A percentile compares a stretch with the other conserved stretches of the same genome.
Conservation (phyloP, 805 yeast genomes). For the Candida nonsorbophila region DNA sequence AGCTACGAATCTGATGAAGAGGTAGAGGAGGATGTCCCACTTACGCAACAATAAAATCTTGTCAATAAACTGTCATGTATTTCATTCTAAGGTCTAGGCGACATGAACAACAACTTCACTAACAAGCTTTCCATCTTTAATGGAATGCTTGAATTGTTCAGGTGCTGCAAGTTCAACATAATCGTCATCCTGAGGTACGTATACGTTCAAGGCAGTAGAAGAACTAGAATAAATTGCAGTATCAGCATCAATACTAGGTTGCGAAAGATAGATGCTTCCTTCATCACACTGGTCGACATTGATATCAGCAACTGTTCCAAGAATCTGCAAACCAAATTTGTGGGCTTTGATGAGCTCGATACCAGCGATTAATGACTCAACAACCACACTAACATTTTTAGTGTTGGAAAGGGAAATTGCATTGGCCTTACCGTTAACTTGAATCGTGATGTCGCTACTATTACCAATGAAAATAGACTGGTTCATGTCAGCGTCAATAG, state of each 20-base stretch:
- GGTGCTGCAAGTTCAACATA: constrained; percentile 80
- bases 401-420: constrained; percentile 79
- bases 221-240: constrained; percentile 72
- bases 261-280: constrained; percentile 73
- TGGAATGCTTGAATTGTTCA: constrained; percentile 81
- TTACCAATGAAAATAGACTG: constrained; percentile 89
- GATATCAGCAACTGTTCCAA: constrained; percentile 78
- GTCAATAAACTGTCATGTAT: background rate
- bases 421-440: constrained; percentile 86
- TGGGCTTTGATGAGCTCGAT: constrained; percentile 79
- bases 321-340: constrained; percentile 79
- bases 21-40: background rate
- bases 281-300: constrained; percentile 86
- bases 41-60: background rate
- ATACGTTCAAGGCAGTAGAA: constrained; percentile 80
- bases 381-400: constrained; percentile 65
- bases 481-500: constrained; percentile 72
- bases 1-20: constrained; percentile 1
- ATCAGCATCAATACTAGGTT: constrained; percentile 63
- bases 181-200: constrained; percentile 75
- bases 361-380: constrained; percentile 83
- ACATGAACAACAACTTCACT: constrained; percentile 79
- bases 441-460: constrained; percentile 68
- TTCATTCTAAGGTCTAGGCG: constrained; percentile 27
- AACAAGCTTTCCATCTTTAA: constrained; percentile 55